A percentile compares a stretch with the other conserved stretches of the same genome.
Evolutionary conservation across 2,329 filamentous ascomycete species (phyloP).

Genomic region (Monascus ruber): DNA sequence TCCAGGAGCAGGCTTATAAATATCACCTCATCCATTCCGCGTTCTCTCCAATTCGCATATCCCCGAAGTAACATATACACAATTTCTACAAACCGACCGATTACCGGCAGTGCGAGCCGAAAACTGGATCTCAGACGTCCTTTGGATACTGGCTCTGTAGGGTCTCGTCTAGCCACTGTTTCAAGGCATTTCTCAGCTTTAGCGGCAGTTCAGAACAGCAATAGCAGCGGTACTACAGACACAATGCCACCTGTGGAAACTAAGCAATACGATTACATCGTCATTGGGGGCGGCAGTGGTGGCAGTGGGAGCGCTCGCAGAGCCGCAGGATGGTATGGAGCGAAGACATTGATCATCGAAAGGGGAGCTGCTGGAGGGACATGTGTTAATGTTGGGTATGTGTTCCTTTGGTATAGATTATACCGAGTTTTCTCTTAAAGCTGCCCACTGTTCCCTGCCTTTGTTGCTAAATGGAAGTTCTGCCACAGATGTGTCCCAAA

Average conservation of each 20-base stretch:
- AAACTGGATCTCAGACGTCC: too few species aligned
- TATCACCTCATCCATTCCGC: too few species aligned
- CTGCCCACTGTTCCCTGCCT: neutral
- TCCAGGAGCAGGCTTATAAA: too few species aligned
- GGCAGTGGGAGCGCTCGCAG: constrained; percentile 40
- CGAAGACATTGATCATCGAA: constrained; percentile 41
- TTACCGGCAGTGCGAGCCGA: too few species aligned
- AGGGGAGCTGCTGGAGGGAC: constrained; percentile 38
- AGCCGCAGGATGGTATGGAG: constrained; percentile 41
- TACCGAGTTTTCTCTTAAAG: neutral
- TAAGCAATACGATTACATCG: constrained; percentile 44
- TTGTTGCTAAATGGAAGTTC: neutral
- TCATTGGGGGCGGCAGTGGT: constrained; percentile 44
- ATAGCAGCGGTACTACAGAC: constrained; percentile 1
- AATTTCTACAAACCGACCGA: too few species aligned
- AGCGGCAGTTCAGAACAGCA: constrained; percentile 2
- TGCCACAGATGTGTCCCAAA: constrained; percentile 39
- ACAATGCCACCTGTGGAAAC: constrained; percentile 36
- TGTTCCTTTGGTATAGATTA: neutral
- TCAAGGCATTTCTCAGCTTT: constrained; percentile 31
- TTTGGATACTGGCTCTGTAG: neutral
- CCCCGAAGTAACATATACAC: too few species aligned
- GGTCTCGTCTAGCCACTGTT: constrained; percentile 27
- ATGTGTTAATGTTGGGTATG: constrained; percentile 45
- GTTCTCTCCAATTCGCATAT: too few species aligned